Evolutionary conservation across 2,329 filamentous ascomycete genomes (phyloP), one percentile per base, ranked within the genome.

Genomic region (Fusarium algeriense): DNA sequence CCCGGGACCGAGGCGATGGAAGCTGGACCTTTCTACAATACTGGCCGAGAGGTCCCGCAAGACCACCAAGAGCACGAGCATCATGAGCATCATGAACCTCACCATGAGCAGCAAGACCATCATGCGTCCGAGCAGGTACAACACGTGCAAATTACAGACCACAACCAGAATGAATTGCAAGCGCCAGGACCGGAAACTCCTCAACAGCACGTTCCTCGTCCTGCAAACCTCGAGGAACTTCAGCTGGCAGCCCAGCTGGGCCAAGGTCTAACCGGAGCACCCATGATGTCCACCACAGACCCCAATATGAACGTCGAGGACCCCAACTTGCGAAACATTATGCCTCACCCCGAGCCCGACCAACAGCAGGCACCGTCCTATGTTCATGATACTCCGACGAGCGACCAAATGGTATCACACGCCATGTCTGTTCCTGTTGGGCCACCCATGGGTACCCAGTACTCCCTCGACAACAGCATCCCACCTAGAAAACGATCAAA

Each of bases 401-500:
- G 80, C 30, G 82, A 83, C 30, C 73, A 79, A 9, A 79, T 83
- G 75, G 78, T 78, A 30, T 73, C 79, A 30, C 81, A 83, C 71
- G 67, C 74, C 35, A 76, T 83, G 76, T 75, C 80, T 15, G 77
- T 82, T 23, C 64, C 79, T 12, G 76, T 82, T 28, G 79, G 77
- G n/a, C 81, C 81, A 46, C 77, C 80, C 53, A 76, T 83, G 62
- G 71, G 81, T 60, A 75, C 78, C 5, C 78, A 81, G 43, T 83
- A 83, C 56, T 80, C 81, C 26, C 78, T 83, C 50, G 85, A 86
- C 41, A 90, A 91, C 69, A 86, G 85, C 64, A 89, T 90, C 14
- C 88, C 90, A 17, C 91, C 91, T 1, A 85, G 91, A 69, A 96
- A 96, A 79, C 87, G 94, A 64, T 93, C 92, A 9, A 97, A 97